phyloP scores from a whole-genome alignment of 108 stramenopile species.

The Conticribra guillardii region DNA sequence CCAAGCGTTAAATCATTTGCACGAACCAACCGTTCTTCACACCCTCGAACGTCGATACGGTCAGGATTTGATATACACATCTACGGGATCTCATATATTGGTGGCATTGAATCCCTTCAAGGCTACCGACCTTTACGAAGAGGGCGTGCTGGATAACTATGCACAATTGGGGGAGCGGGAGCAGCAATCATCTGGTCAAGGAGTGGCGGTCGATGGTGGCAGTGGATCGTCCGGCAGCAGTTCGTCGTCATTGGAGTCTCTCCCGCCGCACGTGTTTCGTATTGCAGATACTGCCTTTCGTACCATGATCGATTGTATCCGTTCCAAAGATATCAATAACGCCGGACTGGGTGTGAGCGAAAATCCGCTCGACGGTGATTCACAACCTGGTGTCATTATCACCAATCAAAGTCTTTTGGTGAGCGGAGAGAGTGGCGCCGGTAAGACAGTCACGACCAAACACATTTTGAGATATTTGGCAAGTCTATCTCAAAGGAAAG shows the following conservation, averaged over 20 bases:
- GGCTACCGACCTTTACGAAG: constrained; percentile 67
- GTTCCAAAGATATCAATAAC: constrained; percentile 59
- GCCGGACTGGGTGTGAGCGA: not conserved
- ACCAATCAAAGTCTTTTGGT: not conserved
- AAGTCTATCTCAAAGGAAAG: constrained; percentile 56
- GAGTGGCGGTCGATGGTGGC: not conserved
- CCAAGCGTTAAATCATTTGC: constrained; percentile 80
- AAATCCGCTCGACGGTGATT: not conserved
- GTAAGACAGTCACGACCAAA: constrained; percentile 98
- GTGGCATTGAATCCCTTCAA: constrained; percentile 97
- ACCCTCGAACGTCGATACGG: constrained; percentile 77
- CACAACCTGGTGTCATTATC: not conserved
- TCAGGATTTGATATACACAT: constrained; percentile 87
- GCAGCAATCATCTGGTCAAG: constrained; percentile 51
- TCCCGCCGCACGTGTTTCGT: constrained; percentile 93
- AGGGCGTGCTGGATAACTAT: not conserved
- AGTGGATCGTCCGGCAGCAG: not conserved
- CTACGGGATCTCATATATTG: constrained; percentile 85
- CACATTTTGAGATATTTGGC: constrained; percentile 92
- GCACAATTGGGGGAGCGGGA: constrained; percentile 29
- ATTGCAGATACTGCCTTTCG: constrained; percentile 95
- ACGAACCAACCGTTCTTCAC: constrained; percentile 87
- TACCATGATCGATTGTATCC: constrained; percentile 88
- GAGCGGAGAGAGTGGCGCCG: constrained; percentile 85
- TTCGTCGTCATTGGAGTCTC: not conserved